Evolutionary conservation across 768 basidiomycete genomes (phyloP).

Genomic region (Dentipellis sp.): DNA sequence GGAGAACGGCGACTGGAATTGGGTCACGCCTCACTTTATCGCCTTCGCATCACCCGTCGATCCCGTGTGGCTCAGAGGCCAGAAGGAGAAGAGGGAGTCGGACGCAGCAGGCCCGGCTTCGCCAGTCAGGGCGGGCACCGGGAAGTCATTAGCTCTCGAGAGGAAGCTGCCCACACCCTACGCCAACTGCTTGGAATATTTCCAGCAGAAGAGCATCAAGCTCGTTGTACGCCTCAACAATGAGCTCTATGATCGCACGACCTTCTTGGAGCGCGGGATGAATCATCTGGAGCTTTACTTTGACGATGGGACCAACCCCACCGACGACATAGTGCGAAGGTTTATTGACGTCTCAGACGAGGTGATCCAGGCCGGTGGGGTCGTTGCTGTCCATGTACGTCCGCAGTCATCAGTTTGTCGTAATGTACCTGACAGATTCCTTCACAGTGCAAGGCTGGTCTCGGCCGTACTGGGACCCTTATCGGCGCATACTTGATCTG

Average conservation of each 20-base stretch:
- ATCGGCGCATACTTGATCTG: constrained; percentile 98
- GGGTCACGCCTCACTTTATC: constrained; percentile 86
- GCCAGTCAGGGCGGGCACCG: constrained; percentile 15
- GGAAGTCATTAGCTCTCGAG: constrained; percentile 51
- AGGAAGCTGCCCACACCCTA: constrained; percentile 75
- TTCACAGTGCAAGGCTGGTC: constrained; percentile 84
- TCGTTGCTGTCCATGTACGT: constrained; percentile 82
- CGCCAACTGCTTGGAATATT: constrained; percentile 88
- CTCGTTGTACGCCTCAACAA: constrained; percentile 93
- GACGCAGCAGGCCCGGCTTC: constrained; percentile 12
- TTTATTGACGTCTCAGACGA: constrained; percentile 85
- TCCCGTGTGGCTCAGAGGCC: constrained; percentile 65
- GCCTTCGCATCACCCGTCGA: constrained; percentile 93
- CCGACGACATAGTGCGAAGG: constrained; percentile 86
- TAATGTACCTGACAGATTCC: neutral
- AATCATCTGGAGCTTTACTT: constrained; percentile 91
- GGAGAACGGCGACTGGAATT: constrained; percentile 94
- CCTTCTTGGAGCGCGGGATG: constrained; percentile 80
- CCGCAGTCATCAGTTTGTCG: neutral
- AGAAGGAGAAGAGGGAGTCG: constrained; percentile 52
- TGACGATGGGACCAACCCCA: constrained; percentile 96
- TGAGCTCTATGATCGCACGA: constrained; percentile 74
- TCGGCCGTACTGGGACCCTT: constrained; percentile 92
- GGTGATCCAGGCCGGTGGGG: constrained; percentile 68
- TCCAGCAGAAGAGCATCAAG: constrained; percentile 79